These are phyloP conservation scores for Lotus japonicus DNA, from an alignment of 306 rosid genomes.

Conservation along the genomic window DNA sequence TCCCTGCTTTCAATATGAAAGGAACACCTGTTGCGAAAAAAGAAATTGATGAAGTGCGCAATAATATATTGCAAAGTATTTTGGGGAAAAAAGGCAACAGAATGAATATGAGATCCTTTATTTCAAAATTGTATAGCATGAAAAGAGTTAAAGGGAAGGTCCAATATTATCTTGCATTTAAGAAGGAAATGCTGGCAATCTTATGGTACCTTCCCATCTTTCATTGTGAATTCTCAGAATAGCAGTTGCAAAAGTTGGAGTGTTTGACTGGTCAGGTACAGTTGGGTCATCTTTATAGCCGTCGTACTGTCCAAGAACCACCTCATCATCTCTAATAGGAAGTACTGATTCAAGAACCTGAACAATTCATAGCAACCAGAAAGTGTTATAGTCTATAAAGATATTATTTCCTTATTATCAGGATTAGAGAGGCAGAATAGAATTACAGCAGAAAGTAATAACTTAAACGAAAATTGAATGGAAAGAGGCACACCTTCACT, in stretches of 20 bases:
- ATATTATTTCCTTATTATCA: not conserved
- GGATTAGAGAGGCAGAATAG: too few species aligned
- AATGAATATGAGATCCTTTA: not conserved
- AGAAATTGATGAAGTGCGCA: not conserved
- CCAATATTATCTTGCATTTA: not conserved
- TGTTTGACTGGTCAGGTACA: constrained; percentile 85
- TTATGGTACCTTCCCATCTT: constrained; percentile 89
- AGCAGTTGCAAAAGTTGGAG: constrained; percentile 90
- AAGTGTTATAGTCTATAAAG: not conserved
- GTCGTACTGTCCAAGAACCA: constrained; percentile 92
- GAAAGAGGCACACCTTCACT: constrained; percentile 68
- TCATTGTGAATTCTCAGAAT: constrained; percentile 83
- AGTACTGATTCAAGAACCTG: constrained; percentile 93
- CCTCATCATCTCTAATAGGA: constrained; percentile 76
- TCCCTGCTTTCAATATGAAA: constrained; percentile 91
- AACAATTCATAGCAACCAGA: constrained; percentile 19
- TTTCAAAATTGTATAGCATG: not conserved
- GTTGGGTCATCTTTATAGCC: constrained; percentile 96
- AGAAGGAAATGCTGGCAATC: not conserved
- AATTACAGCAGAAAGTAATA: too few species aligned
- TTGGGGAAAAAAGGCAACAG: not conserved
- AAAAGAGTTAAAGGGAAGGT: not conserved
- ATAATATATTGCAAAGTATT: not conserved
- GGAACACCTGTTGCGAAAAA: constrained; percentile 66
- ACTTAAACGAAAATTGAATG: not conserved